phyloP scores from a whole-genome alignment of 139 green algal species.

The Micromonas commoda region DNA sequence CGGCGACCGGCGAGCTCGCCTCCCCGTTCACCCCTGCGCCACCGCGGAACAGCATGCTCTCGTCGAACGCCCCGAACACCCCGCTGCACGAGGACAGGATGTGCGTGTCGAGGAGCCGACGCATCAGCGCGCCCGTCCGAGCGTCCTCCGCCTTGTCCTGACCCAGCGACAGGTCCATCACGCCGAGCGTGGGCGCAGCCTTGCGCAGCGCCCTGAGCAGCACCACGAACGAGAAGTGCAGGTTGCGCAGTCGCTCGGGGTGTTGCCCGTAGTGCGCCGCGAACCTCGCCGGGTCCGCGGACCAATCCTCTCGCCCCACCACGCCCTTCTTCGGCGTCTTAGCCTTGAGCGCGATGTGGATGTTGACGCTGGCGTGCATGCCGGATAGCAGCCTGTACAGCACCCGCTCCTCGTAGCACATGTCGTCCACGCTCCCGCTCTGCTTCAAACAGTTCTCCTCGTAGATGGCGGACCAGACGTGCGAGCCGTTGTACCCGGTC shows the following conservation, averaged over 20 bases:
- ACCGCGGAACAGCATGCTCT: constrained; percentile 71
- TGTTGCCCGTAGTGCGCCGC: background rate
- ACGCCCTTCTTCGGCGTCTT: constrained; percentile 57
- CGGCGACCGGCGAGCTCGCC: constrained; percentile 90
- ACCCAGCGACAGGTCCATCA: constrained; percentile 56
- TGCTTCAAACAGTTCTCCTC: constrained; percentile 69
- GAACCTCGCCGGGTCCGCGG: background rate
- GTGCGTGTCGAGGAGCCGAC: background rate
- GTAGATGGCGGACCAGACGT: constrained; percentile 91
- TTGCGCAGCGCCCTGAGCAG: constrained; percentile 77
- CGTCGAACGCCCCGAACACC: constrained; percentile 70
- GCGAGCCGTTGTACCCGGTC: constrained; percentile 75
- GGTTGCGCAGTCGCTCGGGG: constrained; percentile 62
- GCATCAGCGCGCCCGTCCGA: constrained; percentile 51
- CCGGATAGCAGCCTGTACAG: constrained; percentile 78
- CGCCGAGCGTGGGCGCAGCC: constrained; percentile 26
- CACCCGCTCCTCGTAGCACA: constrained; percentile 54
- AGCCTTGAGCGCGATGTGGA: constrained; percentile 70
- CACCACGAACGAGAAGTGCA: constrained; percentile 95
- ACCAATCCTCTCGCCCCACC: background rate
- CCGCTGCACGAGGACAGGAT: background rate
- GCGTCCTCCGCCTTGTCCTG: constrained; percentile 53
- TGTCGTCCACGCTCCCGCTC: background rate
- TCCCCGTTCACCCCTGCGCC: background rate
- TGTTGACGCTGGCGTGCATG: constrained; percentile 88